phyloP scores from a whole-genome alignment of 108 stramenopile species.

The Aureococcus anophagefferens region DNA sequence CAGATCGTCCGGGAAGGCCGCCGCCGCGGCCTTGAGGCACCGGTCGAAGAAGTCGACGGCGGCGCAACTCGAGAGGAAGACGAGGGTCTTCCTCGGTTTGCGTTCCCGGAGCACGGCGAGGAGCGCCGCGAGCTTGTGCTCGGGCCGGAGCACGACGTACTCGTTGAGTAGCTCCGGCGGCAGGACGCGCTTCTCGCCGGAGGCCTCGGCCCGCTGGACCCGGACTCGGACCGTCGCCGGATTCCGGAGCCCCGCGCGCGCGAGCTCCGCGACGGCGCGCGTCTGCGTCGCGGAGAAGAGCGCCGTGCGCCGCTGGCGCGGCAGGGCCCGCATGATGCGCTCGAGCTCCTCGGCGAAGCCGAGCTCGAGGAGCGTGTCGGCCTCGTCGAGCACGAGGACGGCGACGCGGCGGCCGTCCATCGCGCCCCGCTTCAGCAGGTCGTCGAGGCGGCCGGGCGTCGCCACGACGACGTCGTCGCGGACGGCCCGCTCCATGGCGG shows the following conservation, averaged over 20 bases:
- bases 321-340: slow-evolving; percentile 66
- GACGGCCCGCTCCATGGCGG: background rate
- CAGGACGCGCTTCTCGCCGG: background rate
- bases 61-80: background rate
- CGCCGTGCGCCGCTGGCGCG: slow-evolving; percentile 89
- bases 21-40: background rate
- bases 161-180: background rate
- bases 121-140: background rate
- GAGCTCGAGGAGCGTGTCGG: slow-evolving; percentile 51
- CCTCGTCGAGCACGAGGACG: background rate
- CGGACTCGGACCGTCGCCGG: slow-evolving; percentile 81
- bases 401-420: background rate
- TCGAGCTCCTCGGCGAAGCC: slow-evolving; percentile 75
- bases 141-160: background rate
- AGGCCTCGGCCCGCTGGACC: background rate
- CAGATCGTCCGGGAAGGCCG: background rate
- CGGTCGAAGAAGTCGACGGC: background rate
- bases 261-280: slow-evolving; percentile 46
- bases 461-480: slow-evolving; percentile 79
- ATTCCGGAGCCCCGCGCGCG: slow-evolving; percentile 87
- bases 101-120: background rate
- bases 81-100: background rate
- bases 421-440: slow-evolving; percentile 40
- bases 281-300: slow-evolving; percentile 91
- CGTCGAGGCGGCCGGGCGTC: slow-evolving; percentile 90